Percentiles rank a stretch among this genome's conserved stretches.
Conservation (phyloP, 768 basidiomycete species). For the Mycena capillaripes region DNA sequence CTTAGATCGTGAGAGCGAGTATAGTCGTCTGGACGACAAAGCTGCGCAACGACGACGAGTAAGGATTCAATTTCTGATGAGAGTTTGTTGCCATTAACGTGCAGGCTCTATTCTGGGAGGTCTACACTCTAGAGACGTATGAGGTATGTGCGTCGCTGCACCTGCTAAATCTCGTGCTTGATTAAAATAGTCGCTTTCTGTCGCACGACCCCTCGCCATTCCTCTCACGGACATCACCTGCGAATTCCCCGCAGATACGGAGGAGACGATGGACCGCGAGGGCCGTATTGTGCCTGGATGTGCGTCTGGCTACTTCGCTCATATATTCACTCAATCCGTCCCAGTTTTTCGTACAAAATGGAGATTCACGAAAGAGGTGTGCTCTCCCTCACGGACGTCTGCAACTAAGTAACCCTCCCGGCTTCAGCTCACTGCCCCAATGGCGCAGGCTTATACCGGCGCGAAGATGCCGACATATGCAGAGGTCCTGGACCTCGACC, state of each 20-base stretch:
- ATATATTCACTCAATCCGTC: not conserved
- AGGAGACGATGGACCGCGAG: not conserved
- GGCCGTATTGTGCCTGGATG: not conserved
- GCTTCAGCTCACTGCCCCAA: constrained; percentile 38
- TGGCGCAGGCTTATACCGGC: constrained; percentile 43
- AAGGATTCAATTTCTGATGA: not conserved
- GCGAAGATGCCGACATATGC: constrained; percentile 44
- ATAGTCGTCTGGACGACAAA: not conserved
- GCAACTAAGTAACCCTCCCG: not conserved
- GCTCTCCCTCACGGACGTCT: not conserved
- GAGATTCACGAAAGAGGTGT: constrained; percentile 22
- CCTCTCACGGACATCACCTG: constrained; percentile 37
- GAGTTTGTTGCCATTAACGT: not conserved
- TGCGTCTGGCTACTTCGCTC: not conserved
- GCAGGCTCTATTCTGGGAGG: constrained; percentile 29
- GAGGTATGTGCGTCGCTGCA: constrained; percentile 20
- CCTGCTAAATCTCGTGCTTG: not conserved
- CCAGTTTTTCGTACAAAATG: constrained; percentile 13
- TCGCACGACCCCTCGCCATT: constrained; percentile 33
- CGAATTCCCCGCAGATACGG: constrained; percentile 14
- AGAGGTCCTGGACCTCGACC: constrained; percentile 38
- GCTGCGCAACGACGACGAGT: constrained; percentile 10
- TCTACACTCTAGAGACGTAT: constrained; percentile 39
- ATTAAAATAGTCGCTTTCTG: constrained; percentile 42
- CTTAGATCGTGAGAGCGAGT: constrained; percentile 14